Conservation (phyloP, 176 grass and related monocot genomes). For the Chloris gayana region DNA sequence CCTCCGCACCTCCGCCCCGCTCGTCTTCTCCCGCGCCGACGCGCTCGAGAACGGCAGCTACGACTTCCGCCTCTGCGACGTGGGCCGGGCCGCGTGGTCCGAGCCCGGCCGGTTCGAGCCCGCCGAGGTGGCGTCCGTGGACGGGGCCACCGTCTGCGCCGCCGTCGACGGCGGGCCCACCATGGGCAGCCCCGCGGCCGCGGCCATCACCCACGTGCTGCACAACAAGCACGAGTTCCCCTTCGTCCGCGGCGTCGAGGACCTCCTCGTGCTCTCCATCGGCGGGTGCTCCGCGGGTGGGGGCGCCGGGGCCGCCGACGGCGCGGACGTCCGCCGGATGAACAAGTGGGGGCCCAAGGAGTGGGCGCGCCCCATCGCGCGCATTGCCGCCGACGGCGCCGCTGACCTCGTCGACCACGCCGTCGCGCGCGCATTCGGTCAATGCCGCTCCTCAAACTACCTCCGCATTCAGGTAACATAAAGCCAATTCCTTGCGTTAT, state of each 20-base stretch:
- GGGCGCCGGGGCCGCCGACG: constrained; percentile 17
- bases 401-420: constrained; percentile 98
- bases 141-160: constrained; percentile 62
- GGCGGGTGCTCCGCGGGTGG: constrained; percentile 62
- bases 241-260: constrained; percentile 96
- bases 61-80: constrained; percentile 94
- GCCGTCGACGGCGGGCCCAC: constrained; percentile 76
- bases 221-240: constrained; percentile 99
- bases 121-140: constrained; percentile 73
- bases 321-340: constrained; percentile 45
- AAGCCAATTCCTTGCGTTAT: background rate
- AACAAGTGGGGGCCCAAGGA: constrained; percentile 82
- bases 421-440: constrained; percentile 89
- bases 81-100: constrained; percentile 87
- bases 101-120: constrained; percentile 87
- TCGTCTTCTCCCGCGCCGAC: constrained; percentile 93
- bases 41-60: constrained; percentile 88
- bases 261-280: constrained; percentile 92
- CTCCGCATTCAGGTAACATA: constrained; percentile 81
- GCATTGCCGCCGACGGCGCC: constrained; percentile 85
- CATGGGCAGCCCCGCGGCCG: constrained; percentile 85
- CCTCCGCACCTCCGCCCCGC: constrained; percentile 71
- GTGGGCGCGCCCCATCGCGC: constrained; percentile 83
- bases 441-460: constrained; percentile 85
- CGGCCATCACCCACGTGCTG: constrained; percentile 96